A percentile compares a stretch with the other conserved stretches of the same genome.
These are phyloP conservation scores for Knufia fluminis DNA, from an alignment of 2,329 filamentous ascomycete species.

Conservation along the genomic window DNA sequence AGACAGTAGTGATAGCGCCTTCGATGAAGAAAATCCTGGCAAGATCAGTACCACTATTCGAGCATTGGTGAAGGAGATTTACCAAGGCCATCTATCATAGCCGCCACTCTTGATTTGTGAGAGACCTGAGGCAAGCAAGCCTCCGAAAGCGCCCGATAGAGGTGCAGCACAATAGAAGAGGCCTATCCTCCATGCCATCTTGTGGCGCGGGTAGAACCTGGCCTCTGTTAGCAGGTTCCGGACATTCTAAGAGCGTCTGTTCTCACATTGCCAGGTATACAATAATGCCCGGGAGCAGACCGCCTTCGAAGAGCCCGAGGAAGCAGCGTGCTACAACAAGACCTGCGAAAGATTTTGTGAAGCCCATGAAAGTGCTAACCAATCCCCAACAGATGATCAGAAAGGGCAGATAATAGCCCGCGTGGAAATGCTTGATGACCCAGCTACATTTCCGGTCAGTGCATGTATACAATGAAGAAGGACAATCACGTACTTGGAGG, in stretches of 20 bases:
- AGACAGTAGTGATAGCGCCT: constrained; percentile 49
- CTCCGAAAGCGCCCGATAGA: constrained; percentile 56
- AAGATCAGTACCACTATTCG: constrained; percentile 25
- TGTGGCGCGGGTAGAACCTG: constrained; percentile 48
- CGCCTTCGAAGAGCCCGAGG: constrained; percentile 55
- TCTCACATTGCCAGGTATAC: constrained; percentile 51
- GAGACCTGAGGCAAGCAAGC: constrained; percentile 42
- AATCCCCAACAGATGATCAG: constrained; percentile 12
- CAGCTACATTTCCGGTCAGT: background rate
- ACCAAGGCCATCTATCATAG: constrained; percentile 35
- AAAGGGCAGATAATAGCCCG: constrained; percentile 11
- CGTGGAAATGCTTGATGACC: constrained; percentile 12
- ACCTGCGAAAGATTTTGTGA: constrained; percentile 31
- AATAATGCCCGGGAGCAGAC: constrained; percentile 57
- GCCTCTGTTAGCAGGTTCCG: background rate
- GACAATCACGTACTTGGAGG: constrained; percentile 1
- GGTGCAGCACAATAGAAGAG: constrained; percentile 61
- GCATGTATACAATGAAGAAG: too few species aligned
- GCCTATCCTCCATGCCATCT: constrained; percentile 55
- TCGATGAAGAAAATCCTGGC: constrained; percentile 53
- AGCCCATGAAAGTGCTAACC: constrained; percentile 12
- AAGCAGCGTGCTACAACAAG: constrained; percentile 54
- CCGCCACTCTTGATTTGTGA: constrained; percentile 21
- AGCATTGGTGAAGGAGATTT: constrained; percentile 39
- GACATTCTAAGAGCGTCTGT: background rate